Conservation (phyloP, 1,284 basidiomycete species). For the Inonotus hispidus region DNA sequence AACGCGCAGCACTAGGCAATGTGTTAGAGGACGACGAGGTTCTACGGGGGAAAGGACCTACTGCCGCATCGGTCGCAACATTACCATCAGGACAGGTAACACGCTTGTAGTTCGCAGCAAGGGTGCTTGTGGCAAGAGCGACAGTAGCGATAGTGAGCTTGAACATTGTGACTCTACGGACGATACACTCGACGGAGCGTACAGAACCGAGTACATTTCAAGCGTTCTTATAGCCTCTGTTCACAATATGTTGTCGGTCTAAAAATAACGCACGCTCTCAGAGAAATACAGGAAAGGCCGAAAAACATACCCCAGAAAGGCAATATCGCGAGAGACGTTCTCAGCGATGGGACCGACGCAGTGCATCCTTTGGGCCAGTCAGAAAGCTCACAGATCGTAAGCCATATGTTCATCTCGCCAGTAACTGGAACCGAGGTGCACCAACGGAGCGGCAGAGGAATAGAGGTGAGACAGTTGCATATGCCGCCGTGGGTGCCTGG, state of each 20-base stretch:
- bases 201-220: neutral
- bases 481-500: neutral
- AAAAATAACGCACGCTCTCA: neutral
- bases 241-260: neutral
- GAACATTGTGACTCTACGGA: slow-evolving; percentile 1
- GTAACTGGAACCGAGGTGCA: neutral
- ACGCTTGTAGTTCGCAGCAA: slow-evolving; percentile 18
- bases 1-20: slow-evolving; percentile 21
- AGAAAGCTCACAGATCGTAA: neutral
- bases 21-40: neutral
- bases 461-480: neutral
- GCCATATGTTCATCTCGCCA: neutral
- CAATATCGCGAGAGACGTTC: neutral
- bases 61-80: slow-evolving; percentile 16
- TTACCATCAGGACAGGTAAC: slow-evolving; percentile 21
- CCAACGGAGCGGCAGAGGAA: neutral
- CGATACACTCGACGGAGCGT: slow-evolving; percentile 2
- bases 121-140: slow-evolving; percentile 5
- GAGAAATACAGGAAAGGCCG: neutral
- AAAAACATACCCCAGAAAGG: neutral
- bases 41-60: neutral
- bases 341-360: neutral
- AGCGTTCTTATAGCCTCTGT: slow-evolving; percentile 8
- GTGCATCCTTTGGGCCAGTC: neutral
- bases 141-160: slow-evolving; percentile 11